Conservation (phyloP, 2,329 filamentous ascomycete species). For the Fusarium tjaetaba region DNA sequence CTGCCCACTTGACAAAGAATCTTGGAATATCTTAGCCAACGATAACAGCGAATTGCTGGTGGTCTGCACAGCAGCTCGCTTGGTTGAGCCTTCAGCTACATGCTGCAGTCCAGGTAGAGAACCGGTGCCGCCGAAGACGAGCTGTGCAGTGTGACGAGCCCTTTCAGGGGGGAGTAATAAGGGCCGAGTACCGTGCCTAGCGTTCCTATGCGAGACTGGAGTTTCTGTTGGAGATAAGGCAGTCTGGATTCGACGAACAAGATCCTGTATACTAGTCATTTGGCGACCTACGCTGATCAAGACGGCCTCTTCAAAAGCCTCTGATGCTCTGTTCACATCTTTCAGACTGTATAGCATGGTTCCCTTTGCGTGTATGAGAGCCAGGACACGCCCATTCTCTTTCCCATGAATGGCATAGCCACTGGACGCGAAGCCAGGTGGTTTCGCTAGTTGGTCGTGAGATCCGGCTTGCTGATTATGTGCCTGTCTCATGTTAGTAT, state of each 20-base stretch:
- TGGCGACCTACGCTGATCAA: slow-evolving; percentile 83
- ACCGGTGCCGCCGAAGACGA: slow-evolving; percentile 81
- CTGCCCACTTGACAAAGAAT: slow-evolving; percentile 84
- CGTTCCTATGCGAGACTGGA: slow-evolving; percentile 15
- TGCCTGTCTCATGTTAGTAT: slow-evolving; percentile 39
- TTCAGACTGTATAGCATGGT: slow-evolving; percentile 95
- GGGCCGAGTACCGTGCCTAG: slow-evolving; percentile 53
- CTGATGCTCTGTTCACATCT: slow-evolving; percentile 81
- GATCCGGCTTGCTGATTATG: slow-evolving; percentile 36
- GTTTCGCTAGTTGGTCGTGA: slow-evolving; percentile 33
- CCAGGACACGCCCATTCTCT: slow-evolving; percentile 92
- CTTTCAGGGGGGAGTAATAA: slow-evolving; percentile 84
- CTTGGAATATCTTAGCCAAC: slow-evolving; percentile 96
- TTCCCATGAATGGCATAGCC: slow-evolving; percentile 85
- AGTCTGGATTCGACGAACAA: slow-evolving; percentile 81
- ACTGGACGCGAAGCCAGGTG: slow-evolving; percentile 49
- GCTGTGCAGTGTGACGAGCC: slow-evolving; percentile 81
- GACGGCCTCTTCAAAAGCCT: slow-evolving; percentile 94
- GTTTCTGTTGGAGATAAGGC: slow-evolving; percentile 64
- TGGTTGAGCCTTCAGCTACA: slow-evolving; percentile 71
- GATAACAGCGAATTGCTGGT: slow-evolving; percentile 96
- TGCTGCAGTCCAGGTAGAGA: slow-evolving; percentile 83
- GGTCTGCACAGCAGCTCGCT: slow-evolving; percentile 85
- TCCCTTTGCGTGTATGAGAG: slow-evolving; percentile 97
- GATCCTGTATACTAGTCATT: slow-evolving; percentile 75